Conservation (phyloP, 192 early-diverging fungal species). For the Phlyctochytrium bullatum region DNA sequence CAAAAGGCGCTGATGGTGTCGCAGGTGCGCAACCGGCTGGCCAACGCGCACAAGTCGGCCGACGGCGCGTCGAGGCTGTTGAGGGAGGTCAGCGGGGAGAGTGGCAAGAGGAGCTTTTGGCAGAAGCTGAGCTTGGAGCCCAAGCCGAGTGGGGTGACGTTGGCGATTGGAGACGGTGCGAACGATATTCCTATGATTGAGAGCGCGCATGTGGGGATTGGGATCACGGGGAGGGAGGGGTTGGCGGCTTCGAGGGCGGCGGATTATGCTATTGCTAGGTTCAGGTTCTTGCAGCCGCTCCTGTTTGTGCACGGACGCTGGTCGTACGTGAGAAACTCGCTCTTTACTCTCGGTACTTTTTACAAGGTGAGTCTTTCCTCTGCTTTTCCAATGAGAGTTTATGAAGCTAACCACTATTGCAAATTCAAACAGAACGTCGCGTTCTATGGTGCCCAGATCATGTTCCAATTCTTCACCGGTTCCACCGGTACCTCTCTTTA, state of each 20-base stretch:
- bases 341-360: conserved; percentile 78
- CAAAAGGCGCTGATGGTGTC: conserved; percentile 87
- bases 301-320: conserved; percentile 93
- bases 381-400: neutral
- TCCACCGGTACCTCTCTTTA: conserved; percentile 72
- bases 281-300: conserved; percentile 77
- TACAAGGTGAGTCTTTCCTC: conserved; percentile 55
- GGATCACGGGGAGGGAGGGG: conserved; percentile 87
- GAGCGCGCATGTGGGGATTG: conserved; percentile 88
- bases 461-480: conserved; percentile 75
- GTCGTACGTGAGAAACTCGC: conserved; percentile 63
- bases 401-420: conserved; percentile 24
- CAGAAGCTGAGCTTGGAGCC: conserved; percentile 10
- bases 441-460: conserved; percentile 71
- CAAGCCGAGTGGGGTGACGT: conserved; percentile 62
- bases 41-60: conserved; percentile 6
- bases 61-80: neutral
- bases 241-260: conserved; percentile 80
- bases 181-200: conserved; percentile 97
- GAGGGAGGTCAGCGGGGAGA: neutral
- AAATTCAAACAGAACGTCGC: conserved; percentile 50
- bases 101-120: neutral
- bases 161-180: conserved; percentile 90
- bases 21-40: conserved; percentile 24
- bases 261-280: conserved; percentile 91